Evolutionary conservation across 441 rosid genomes (phyloP), one percentile per base, ranked within the genome.

Genomic region (Dalechampia spathulata): DNA sequence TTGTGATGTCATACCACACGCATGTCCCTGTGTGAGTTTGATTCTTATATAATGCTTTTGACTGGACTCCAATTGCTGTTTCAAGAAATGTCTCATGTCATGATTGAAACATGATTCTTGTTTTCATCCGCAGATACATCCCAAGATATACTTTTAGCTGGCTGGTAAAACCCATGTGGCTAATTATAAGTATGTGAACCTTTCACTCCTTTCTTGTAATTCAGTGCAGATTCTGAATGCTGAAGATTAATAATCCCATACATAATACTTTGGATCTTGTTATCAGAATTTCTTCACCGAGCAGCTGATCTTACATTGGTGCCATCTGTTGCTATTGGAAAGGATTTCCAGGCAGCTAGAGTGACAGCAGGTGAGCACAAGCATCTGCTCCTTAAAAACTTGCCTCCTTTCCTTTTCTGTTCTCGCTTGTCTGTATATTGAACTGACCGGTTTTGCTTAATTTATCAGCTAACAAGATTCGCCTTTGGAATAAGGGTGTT

Each of bases 131-230:
- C 81, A 92, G 99, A 64, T 89, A 92, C 68, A 88, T 92, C 45
- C 99, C 99, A 39, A 83, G 96, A 70, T 92, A 92, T 72, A 89
- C 99, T 16, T 92, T 88, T 74, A 83, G 94, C 73, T 92, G 99
- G 99, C 76, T 92, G 75, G 96, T 92, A 67, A 75, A 67, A 67
- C 97, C 99, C n/a, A 92, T 92, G 99, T 92, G 96, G 99, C 68
- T 82, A 70, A 17, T 92, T 25, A 77, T 92, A 73, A 88, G 99
- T 92, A 81, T 9, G 96, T 71, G 46, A 36, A 21, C 46, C 26
- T 52, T 32, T 45, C 16, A 12, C 55, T 30, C 30, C 17, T 36
- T 10, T 48, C 39, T 37, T 42, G 16, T 30, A 17, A 23, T 23
- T 49, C 17, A 45, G 7, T 34, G 34, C 32, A 22, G 11, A 14